Evolutionary conservation across 169 alveolate species (phyloP).

Genomic region (Sarcocystis neurona): DNA sequence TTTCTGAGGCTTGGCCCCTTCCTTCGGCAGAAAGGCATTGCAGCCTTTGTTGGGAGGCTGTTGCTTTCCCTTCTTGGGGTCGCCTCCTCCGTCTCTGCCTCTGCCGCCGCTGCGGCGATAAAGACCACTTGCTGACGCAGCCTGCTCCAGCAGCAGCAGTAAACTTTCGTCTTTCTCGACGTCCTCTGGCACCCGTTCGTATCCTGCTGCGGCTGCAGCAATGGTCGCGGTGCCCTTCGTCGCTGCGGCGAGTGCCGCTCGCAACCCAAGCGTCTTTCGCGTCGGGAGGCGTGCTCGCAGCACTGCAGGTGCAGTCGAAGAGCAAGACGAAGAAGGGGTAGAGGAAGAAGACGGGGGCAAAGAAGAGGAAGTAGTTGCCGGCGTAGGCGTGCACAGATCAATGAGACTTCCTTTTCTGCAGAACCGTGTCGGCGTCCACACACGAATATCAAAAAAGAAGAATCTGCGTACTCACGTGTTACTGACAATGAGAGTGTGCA

Average conservation of each 20-base stretch:
- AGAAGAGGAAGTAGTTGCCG: neutral
- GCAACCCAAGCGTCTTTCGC: constrained; percentile 20
- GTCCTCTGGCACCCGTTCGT: neutral
- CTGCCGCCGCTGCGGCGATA: neutral
- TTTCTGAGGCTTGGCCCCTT: constrained; percentile 18
- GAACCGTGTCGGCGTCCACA: no score
- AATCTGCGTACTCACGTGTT: no score
- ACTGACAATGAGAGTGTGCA: no score
- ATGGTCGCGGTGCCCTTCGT: constrained; percentile 45
- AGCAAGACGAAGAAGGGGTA: neutral
- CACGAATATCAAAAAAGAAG: no score
- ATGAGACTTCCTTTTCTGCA: constrained; percentile 13
- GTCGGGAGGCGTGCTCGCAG: constrained; percentile 25
- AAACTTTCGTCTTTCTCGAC: neutral
- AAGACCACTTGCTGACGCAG: no score
- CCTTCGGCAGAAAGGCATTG: constrained; percentile 31
- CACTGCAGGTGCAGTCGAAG: neutral
- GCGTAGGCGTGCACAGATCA: no score
- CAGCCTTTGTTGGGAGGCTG: constrained; percentile 21
- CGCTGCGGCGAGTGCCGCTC: constrained; percentile 5
- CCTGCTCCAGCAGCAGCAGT: constrained; percentile 9
- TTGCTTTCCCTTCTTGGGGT: neutral
- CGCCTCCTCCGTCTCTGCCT: neutral
- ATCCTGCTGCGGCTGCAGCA: constrained; percentile 37
- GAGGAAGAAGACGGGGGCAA: neutral